Evolutionary conservation across 2,329 filamentous ascomycete species (phyloP), one percentile per base, ranked within the genome.

Genomic region (Beauveria rudraprayagi): DNA sequence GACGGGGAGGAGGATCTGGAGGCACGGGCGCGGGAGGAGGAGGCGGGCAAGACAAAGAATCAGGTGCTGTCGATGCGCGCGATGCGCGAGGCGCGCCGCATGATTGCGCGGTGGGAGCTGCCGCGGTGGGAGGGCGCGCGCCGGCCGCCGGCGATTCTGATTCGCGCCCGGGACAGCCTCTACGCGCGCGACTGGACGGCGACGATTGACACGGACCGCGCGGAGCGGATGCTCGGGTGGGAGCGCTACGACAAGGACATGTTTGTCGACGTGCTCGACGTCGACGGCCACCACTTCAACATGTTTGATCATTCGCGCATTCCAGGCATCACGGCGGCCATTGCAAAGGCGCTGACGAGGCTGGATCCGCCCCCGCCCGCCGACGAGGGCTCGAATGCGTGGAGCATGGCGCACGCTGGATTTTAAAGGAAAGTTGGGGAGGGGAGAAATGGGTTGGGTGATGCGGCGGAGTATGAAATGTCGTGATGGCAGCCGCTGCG

Each of bases 281-380:
- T 83, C 2, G 73, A 80, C 0, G 80, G 81, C 0, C 75, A 83
- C 61, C 82, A 84, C 64, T 84, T 79, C 63, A 74, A 74, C 58
- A 69, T 81, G 44, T 82, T 81, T 65, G 67, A 67, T 1, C 67
- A 66, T 46, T 62, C 68, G 8, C 67, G 67, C 41, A 66, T 73
- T 40, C 60, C 63, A 1, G 67, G 61, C 7, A 73, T 69, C 17
- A 69, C 72, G 19, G 60, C 55, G 51, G 66, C 64, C 14, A 69
- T 75, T 14, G 16, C 37, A 26, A 52, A 53, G 56, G 61, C 56
- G 24, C 52, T 63, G 56, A 28, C 40, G 11, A 60, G 40, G 57
- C 61, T 63, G 26, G 61, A 63, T 51, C 46, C 61, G 24, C 43
- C 51, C 17, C 22, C 22, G 22, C 7, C 60, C 6, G 28, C 34